Percentiles rank a stretch among this genome's conserved stretches.
Conservation (phyloP, 2,329 filamentous ascomycete genomes). For the Talaromyces sp. region DNA sequence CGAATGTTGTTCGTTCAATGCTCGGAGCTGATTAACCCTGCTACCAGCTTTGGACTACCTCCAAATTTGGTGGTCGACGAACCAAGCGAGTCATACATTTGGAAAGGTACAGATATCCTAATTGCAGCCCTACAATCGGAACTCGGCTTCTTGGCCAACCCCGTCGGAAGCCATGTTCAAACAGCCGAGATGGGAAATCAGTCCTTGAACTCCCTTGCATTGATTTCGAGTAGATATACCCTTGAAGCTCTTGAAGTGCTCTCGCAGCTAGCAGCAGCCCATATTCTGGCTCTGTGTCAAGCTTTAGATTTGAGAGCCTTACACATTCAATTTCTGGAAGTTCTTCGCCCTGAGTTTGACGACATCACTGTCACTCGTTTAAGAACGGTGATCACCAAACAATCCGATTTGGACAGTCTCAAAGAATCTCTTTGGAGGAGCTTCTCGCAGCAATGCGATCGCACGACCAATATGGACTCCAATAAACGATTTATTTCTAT, state of each 20-base stretch:
- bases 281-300: not conserved
- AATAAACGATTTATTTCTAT: no score
- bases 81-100: conserved; percentile 52
- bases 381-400: no score
- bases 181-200: conserved; percentile 64
- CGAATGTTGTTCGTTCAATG: conserved; percentile 59
- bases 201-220: conserved; percentile 59
- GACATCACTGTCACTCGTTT: no score
- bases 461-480: no score
- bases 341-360: no score
- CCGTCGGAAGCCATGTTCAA: conserved; percentile 58
- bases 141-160: conserved; percentile 56
- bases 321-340: conserved; percentile 4
- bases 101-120: conserved; percentile 62
- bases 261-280: not conserved
- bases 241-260: conserved; percentile 2
- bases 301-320: conserved; percentile 40
- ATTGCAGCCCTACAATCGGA: conserved; percentile 61
- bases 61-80: conserved; percentile 58
- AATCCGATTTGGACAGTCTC: no score
- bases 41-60: conserved; percentile 55
- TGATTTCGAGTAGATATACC: conserved; percentile 25
- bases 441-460: no score
- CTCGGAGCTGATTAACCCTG: conserved; percentile 58
- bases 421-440: no score